Percentiles rank a stretch among this genome's conserved stretches.
These are phyloP conservation scores for Solanum habrochaites DNA, from an alignment of 257 asterid genomes.

Conservation along the genomic window DNA sequence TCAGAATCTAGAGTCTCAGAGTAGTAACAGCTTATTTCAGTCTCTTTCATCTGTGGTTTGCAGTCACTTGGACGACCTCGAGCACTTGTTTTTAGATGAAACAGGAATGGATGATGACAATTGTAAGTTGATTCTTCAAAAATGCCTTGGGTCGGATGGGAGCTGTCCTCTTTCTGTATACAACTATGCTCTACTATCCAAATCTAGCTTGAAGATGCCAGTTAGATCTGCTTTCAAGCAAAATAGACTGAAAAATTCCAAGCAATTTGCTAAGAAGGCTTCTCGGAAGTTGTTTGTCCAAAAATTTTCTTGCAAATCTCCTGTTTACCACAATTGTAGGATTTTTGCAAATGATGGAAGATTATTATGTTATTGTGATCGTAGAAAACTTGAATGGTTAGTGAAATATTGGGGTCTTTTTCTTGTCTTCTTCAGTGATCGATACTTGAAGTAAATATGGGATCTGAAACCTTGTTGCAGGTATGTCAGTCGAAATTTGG, in stretches of 20 bases:
- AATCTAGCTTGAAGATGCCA: slow-evolving; percentile 38
- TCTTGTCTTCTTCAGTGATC: neutral
- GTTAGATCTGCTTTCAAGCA: slow-evolving; percentile 28
- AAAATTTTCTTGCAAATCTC: slow-evolving; percentile 92
- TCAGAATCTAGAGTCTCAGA: slow-evolving; percentile 31
- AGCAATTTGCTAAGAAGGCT: slow-evolving; percentile 41
- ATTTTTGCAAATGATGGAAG: slow-evolving; percentile 92
- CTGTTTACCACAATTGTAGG: slow-evolving; percentile 94
- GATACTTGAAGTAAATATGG: neutral
- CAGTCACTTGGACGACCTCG: slow-evolving; percentile 60
- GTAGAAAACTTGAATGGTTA: slow-evolving; percentile 88
- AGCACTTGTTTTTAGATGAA: slow-evolving; percentile 36
- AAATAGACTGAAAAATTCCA: slow-evolving; percentile 46
- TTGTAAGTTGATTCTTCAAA: slow-evolving; percentile 37
- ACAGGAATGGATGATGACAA: slow-evolving; percentile 27
- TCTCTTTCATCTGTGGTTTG: slow-evolving; percentile 66
- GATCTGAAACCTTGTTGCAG: slow-evolving; percentile 20
- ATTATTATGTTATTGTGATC: slow-evolving; percentile 83
- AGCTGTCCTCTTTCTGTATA: slow-evolving; percentile 75
- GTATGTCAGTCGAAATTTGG: slow-evolving; percentile 71
- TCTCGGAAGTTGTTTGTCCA: slow-evolving; percentile 77
- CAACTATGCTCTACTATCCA: slow-evolving; percentile 62
- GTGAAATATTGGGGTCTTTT: neutral
- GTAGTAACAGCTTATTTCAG: slow-evolving; percentile 15
- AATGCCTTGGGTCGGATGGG: slow-evolving; percentile 52